A percentile compares a stretch with the other conserved stretches of the same genome.
Conservation (phyloP, 2,329 filamentous ascomycete species). For the Trichoderma sp. region DNA sequence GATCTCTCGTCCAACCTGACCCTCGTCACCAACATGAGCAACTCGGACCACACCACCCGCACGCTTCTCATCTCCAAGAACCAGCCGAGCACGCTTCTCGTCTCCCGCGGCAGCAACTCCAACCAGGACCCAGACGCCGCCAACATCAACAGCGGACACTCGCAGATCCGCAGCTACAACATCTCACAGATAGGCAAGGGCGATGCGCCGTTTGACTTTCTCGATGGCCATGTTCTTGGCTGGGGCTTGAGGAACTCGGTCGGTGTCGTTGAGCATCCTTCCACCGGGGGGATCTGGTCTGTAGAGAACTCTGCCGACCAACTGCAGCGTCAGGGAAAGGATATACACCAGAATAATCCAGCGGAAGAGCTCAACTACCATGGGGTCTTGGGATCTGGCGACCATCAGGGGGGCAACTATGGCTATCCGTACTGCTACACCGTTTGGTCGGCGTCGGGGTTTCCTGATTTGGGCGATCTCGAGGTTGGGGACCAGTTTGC, state of each 20-base stretch:
- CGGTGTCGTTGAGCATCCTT: conserved; percentile 65
- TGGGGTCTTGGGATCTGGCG: conserved; percentile 51
- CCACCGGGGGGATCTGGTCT: conserved; percentile 54
- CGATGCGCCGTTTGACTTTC: conserved; percentile 46
- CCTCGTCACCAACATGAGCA: conserved; percentile 64
- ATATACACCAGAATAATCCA: conserved; percentile 69
- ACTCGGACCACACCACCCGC: conserved; percentile 63
- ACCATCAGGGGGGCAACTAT: conserved; percentile 55
- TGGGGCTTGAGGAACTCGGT: conserved; percentile 76
- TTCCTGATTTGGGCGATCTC: conserved; percentile 46
- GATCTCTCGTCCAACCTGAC: conserved; percentile 44
- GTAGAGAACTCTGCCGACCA: conserved; percentile 74
- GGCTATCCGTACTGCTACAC: conserved; percentile 72
- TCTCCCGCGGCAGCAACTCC: conserved; percentile 64
- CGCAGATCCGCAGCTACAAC: conserved; percentile 66
- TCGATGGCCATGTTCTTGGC: conserved; percentile 53
- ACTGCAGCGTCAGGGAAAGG: conserved; percentile 56
- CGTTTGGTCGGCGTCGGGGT: conserved; percentile 57
- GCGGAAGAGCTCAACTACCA: conserved; percentile 75
- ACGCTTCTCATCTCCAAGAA: conserved; percentile 64
- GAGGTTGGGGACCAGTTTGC: conserved; percentile 54
- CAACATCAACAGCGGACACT: conserved; percentile 56
- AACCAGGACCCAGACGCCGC: conserved; percentile 63
- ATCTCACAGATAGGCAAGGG: conserved; percentile 37
- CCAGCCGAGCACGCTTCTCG: conserved; percentile 58